These are phyloP conservation scores for Aspergillus sp. DNA, from an alignment of 2,329 filamentous ascomycete species.

Conservation along the genomic window DNA sequence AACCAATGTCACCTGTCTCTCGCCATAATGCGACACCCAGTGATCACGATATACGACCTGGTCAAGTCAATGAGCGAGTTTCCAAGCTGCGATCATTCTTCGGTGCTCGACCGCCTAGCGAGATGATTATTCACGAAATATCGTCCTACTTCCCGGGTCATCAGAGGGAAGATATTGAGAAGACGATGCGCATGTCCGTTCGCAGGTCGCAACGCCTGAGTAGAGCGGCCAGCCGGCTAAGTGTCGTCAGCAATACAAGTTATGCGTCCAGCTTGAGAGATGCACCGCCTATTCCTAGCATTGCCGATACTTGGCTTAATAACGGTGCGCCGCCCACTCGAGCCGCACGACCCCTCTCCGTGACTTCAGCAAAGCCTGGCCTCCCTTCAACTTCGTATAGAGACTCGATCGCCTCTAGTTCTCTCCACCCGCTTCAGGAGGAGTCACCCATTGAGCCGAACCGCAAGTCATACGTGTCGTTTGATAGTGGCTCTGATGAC, in stretches of 20 bases:
- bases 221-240: conserved; percentile 87
- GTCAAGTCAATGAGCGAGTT: conserved; percentile 30
- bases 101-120: conserved; percentile 87
- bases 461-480: conserved; percentile 92
- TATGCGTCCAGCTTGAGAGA: conserved; percentile 89
- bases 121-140: conserved; percentile 93
- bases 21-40: conserved; percentile 30
- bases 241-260: conserved; percentile 90
- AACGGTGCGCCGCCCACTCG: conserved; percentile 54
- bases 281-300: conserved; percentile 91
- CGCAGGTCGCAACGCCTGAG: conserved; percentile 87
- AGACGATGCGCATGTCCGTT: conserved; percentile 89
- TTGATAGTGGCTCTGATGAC: conserved; percentile 64
- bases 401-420: conserved; percentile 84
- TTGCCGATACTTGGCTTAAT: conserved; percentile 87
- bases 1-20: conserved; percentile 75
- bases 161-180: conserved; percentile 89
- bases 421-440: conserved; percentile 86
- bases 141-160: conserved; percentile 98
- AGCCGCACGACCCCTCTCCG: conserved; percentile 57
- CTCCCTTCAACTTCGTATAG: conserved; percentile 66
- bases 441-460: conserved; percentile 85
- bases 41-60: conserved; percentile 29
- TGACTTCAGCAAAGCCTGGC: conserved; percentile 55
- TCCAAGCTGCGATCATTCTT: conserved; percentile 66